Evolutionary conservation across 1,139 yeast genomes (phyloP), one percentile per base, ranked within the genome.

Genomic region (Suhomyces terraborum): DNA sequence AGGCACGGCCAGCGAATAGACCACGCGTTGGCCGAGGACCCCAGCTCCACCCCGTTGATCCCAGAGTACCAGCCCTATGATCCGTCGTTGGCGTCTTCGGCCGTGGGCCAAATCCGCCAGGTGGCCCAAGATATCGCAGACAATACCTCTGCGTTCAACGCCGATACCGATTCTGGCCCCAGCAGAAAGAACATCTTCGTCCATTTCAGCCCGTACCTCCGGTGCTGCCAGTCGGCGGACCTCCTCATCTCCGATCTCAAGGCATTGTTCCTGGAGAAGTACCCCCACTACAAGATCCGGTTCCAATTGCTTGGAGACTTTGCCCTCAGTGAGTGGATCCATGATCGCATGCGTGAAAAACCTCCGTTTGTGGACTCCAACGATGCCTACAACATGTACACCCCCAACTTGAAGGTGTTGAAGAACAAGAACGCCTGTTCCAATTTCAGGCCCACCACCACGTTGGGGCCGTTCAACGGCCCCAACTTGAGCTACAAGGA

Each of bases 311-410:
- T 72, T 36, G 73, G 77, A 3, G 78, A 73, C 52, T 72, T 73
- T 59, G 77, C 77, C 10, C 55, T 72, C 25, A 65, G 73, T 36
- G 78, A 73, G 50, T 73, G 78, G 78, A 62, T 73, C 45, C 77
- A 73, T 46, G 77, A 71, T 42, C 62, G 66, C 35, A 72, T 72
- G 77, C 58, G 56, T 38, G 61, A 67, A 39, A 67, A 70, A 47
- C 77, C 77, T 5, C 77, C 76, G 3, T 70, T 68, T 45, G 48
- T 56, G 20, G 77, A 72, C 53, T 67, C 75, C 26, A 69, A 68
- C 43, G 77, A 71, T 49, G 77, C 77, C 5, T 73, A 73, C 52
- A 67, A 69, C 46, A 69, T 73, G 76, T 73, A 71, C 46, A 72
- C 75, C 5, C 76, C 77, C 24, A 73, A 73, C 49, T 52, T 71